Percentiles rank a stretch among this genome's conserved stretches.
Evolutionary conservation across 768 basidiomycete genomes (phyloP).

Genomic region (Suillus weaverae): DNA sequence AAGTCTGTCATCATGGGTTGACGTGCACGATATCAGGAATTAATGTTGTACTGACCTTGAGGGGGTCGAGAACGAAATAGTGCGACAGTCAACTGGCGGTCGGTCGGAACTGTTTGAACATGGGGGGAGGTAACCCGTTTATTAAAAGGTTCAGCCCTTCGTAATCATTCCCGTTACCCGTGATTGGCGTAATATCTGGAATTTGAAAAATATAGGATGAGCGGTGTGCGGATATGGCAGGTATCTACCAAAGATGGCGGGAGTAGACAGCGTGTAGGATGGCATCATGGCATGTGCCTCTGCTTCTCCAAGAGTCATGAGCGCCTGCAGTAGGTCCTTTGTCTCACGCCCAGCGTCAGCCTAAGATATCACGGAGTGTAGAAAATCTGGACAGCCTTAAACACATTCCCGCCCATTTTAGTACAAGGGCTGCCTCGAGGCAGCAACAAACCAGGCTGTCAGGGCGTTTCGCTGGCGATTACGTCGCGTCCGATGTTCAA

Average conservation of each 20-base stretch:
- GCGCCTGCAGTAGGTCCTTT: constrained; percentile 7
- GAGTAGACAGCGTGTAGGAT: constrained; percentile 20
- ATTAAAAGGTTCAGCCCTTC: constrained; percentile 7
- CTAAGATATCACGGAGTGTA: constrained; percentile 8
- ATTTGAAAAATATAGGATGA: neutral
- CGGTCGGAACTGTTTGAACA: neutral
- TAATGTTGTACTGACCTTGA: constrained; percentile 6
- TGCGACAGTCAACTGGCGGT: neutral
- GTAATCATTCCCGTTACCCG: constrained; percentile 2
- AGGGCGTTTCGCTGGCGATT: neutral
- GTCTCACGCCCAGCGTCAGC: neutral
- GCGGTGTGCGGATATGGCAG: constrained; percentile 8
- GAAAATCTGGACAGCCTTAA: neutral
- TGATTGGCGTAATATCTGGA: constrained; percentile 3
- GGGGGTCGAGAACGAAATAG: neutral
- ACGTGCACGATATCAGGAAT: neutral
- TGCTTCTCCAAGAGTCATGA: constrained; percentile 5
- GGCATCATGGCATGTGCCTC: constrained; percentile 15
- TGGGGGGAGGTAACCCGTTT: neutral
- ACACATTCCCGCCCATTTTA: neutral
- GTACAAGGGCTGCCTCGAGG: constrained; percentile 15
- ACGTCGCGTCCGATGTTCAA: neutral
- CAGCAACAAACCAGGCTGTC: constrained; percentile 5
- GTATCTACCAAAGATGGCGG: constrained; percentile 15
- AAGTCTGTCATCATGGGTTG: neutral